Base-by-base conservation (phyloP, 768 basidiomycete species). In the Baorangia bicolor region DNA sequence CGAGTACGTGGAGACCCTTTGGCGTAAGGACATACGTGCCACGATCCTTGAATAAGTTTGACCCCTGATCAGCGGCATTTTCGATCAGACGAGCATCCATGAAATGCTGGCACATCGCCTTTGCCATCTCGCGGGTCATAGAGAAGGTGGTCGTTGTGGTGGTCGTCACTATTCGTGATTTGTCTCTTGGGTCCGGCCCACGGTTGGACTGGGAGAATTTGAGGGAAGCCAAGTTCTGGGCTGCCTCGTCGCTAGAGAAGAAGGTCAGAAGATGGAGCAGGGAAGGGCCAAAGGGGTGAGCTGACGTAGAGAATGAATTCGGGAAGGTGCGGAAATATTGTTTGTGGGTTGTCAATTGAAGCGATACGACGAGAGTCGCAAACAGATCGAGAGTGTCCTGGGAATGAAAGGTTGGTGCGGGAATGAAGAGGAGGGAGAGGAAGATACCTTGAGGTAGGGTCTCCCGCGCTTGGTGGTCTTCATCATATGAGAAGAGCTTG, bases 121-220 rank as follows among this genome's bases (percentile, higher is more conserved):
- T 98, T 60, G 97, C 97, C 92, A 99, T 98, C 42, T 99, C 97
- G 64, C 97, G 89, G 63, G 94, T 93, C 97, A 99, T 98, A 58
- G 94, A 94, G 78, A 99, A 99, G 33, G 97, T 99, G 40, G 97
- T 99, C 6, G 97, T 98, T 7, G 97, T 99, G 0, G 97, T 99
- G 1, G 97, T 99, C 67, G 97, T 99, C 70, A 99, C 90, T 74
- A 99, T 93, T 69, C 97, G 89, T 73, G 92, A 87, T 66, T 94
- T 94, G 74, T 99, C 97, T 77, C 93, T 89, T 63, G 97, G 96
- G 81, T 99, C 97, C 68, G 95, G 91, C 64, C 94, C 90, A 70
- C 97, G 92, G 78, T 94, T 96, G 51, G 97, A 98, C 77, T 99
- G 97, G 30, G 97, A 96, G 73, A 99, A 99, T 73, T 98, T 98